Evolutionary conservation across 495 filamentous ascomycete genomes (phyloP), one percentile per base, ranked within the genome.

Genomic region (Hypoxylon crocopeplum): DNA sequence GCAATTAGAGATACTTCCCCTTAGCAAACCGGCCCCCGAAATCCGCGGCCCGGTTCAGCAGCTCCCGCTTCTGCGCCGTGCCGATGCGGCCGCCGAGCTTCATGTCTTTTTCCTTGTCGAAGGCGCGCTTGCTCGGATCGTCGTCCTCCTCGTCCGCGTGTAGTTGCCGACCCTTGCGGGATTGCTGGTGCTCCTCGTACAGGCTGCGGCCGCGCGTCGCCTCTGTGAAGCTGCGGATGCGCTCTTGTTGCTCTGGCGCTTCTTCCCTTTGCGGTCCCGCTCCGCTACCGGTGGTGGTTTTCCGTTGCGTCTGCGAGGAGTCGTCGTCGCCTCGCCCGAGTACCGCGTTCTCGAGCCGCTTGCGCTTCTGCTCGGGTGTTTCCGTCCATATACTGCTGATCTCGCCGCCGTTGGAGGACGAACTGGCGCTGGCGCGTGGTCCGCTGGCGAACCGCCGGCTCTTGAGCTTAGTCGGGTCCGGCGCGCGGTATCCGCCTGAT

Each of bases 61-160:
- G 76, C 67, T 97, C 88, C 55, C 34, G 34, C 24, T 8, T 3
- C 24, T 27, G 24, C 4, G 24, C 24, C 4, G 24, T 27, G 24
- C 24, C 24, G 24, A 27, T 82, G 69, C 84, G 86, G 2, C 85
- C 83, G 8, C 87, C 86, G 7, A 87, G 77, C 39, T 83, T 88
- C 81, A 98, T 94, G 73, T 98, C 94, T 79, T 97, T 98, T 75
- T 98, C 92, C 38, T 84, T 79, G 75, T 97, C 92, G 77, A 97
- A 98, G 7, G 85, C 87, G 56, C 94, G 79, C 71, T 84, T 84
- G 67, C 90, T 95, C 17, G 94, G 94, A 70, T 98, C 93, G 77
- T 98, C 93, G 22, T 94, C 91, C 47, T 90, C 83, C 61, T 85
- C 82, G 19, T 82, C 61, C 1, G 19, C 27, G 11, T 41, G 47